Evolutionary conservation across 202 grass and related monocot genomes (phyloP), one percentile per base, ranked within the genome.

Genomic region (Saccharum hybrid): DNA sequence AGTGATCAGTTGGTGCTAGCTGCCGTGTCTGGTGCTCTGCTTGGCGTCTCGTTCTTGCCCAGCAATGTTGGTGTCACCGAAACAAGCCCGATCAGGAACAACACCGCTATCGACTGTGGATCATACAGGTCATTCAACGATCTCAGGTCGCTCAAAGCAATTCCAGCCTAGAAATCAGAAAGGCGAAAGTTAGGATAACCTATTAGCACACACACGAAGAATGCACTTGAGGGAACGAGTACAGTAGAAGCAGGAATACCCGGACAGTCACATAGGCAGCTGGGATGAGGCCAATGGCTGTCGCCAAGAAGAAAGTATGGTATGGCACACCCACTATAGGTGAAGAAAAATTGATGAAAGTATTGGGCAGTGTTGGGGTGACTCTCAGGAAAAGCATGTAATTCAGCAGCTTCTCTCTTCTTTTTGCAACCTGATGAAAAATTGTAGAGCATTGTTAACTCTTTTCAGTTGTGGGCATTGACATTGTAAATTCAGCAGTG

Each of bases 341-440:
- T 52, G 96, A 98, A 41, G 96, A 91, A n/a, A 98, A 86, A 88
- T 98, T 98, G 75, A 98, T 98, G 85, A 98, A 98, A 67, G 96
- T 98, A 83, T 98, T 96, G 26, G 96, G 96, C 87, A 98, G 92
- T 71, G 96, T 92, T 6, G 96, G 93, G 18, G 96, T 99, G 56
- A 98, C 87, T 88, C 96, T 90, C 33, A 98, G 84, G 84, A 98
- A 98, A 66, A 94, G 87, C 91, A 98, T 96, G 88, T 98, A 98
- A 88, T 98, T 98, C 63, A 98, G 80, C 83, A 98, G 81, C 63
- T 94, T 98, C 16, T 86, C 77, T 86, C 82, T 89, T 91, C 96
- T 94, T 78, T 93, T 96, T 19, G 88, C 67, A 57, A 99, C 91
- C 96, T 99, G 82, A 65, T 26, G 75, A 65, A 52, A 49, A 48